Percentiles rank a stretch among this genome's conserved stretches.
Evolutionary conservation across 2,329 filamentous ascomycete species (phyloP).

Genomic region (Colletotrichum sp.): DNA sequence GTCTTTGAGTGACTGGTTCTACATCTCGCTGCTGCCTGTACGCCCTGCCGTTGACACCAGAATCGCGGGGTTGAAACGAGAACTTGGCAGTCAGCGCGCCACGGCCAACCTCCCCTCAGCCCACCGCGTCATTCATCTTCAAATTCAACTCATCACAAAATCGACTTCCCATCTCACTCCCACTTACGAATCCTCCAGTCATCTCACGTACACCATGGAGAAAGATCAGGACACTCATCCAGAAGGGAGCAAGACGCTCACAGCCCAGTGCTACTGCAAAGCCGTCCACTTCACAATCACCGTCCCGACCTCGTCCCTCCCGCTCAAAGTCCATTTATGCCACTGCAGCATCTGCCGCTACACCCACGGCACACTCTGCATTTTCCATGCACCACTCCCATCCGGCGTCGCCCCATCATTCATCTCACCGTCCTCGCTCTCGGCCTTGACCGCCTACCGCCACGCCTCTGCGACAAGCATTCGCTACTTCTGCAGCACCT

Average conservation of each 20-base stretch:
- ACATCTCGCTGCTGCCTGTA: neutral
- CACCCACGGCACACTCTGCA: constrained; percentile 43
- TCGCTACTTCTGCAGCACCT: constrained; percentile 50
- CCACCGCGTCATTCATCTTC: neutral
- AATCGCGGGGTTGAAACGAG: neutral
- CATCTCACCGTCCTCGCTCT: constrained; percentile 40
- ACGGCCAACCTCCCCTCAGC: neutral
- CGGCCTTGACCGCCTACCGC: constrained; percentile 41
- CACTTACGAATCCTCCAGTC: neutral
- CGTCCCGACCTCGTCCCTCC: constrained; percentile 40
- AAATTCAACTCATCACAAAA: neutral
- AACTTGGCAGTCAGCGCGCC: neutral
- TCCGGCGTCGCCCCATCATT: constrained; percentile 39
- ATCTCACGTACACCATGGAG: neutral
- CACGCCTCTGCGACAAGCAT: constrained; percentile 30
- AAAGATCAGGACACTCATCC: neutral
- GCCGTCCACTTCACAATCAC: constrained; percentile 46
- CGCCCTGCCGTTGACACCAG: neutral
- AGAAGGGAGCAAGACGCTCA: constrained; percentile 36
- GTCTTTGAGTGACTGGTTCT: neutral
- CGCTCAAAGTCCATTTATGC: constrained; percentile 47
- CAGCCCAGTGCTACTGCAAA: constrained; percentile 51
- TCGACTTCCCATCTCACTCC: neutral
- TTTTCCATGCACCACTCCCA: constrained; percentile 45
- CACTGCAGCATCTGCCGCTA: constrained; percentile 51